Evolutionary conservation across 2,329 filamentous ascomycete species (phyloP), one percentile per base, ranked within the genome.

Genomic region (Tolypocladium pustulatum): DNA sequence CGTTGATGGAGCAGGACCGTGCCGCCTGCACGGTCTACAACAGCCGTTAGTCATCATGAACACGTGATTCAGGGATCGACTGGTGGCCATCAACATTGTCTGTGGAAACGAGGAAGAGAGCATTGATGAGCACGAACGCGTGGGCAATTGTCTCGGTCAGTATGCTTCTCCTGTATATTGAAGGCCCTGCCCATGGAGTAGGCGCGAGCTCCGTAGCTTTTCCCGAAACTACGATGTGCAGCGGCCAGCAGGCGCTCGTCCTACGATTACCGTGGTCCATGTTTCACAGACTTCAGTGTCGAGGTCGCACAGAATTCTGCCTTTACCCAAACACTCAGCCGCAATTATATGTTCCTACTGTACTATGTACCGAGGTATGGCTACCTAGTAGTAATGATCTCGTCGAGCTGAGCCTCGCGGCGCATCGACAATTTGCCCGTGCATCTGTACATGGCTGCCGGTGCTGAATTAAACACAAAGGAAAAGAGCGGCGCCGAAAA

Each of bases 371-470:
- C 54, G 53, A 56, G 40, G 58, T 36, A 27, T 55, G 22, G 20
- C 52, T 34, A 43, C 30, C 59, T 54, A 51, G 43, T 54, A 51
- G 43, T 54, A 38, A 58, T 38, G 56, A 53, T 58, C 37, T 51
- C 51, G 40, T 54, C 56, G 46, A 32, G 59, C 51, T 54, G 56
- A 53, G 51, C 49, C 54, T 56, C 51, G 40, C 46, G 57, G 52
- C 43, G 38, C 55, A 55, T 56, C 20, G 54, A 43, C 55, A 59
- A 57, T 51, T 56, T 65, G 55, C 57, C 59, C 49, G 4, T 22
- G 49, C 22, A 63, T 56, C 57, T 57, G 58, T 46, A 65, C 63
- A 66, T 60, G 58, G 61, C 64, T 61, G 59, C 58, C 62, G 59
- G 61, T 64, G 52, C 57, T 55, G 49, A 61, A 58, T 56, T n/a